phyloP scores from a whole-genome alignment of 768 basidiomycete species.

The Phaffia australis region DNA sequence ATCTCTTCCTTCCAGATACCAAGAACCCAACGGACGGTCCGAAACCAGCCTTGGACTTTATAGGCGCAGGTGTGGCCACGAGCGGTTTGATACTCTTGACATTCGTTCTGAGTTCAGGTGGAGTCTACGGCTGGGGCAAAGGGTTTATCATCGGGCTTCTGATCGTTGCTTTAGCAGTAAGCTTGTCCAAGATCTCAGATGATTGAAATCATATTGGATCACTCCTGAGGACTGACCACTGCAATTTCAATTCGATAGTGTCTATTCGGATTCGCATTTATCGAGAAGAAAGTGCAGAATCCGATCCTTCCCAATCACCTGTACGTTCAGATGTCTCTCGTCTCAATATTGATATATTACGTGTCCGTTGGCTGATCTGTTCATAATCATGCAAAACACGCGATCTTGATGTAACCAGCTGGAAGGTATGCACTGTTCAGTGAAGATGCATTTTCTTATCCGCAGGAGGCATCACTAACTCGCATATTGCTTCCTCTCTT shows the following conservation, averaged over 20 bases:
- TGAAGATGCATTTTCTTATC: neutral
- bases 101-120: slow-evolving; percentile 21
- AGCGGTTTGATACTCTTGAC: slow-evolving; percentile 24
- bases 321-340: slow-evolving; percentile 13
- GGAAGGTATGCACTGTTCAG: neutral
- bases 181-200: too few species aligned
- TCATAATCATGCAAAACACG: too few species aligned
- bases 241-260: too few species aligned
- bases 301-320: slow-evolving; percentile 26
- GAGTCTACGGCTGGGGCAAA: slow-evolving; percentile 24
- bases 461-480: neutral
- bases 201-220: too few species aligned
- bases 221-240: too few species aligned
- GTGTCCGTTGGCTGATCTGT: too few species aligned
- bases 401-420: too few species aligned
- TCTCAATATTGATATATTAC: too few species aligned
- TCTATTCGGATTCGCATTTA: slow-evolving; percentile 22
- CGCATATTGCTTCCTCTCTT: neutral
- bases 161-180: slow-evolving; percentile 18
- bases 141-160: slow-evolving; percentile 24
- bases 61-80: slow-evolving; percentile 25
- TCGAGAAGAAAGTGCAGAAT: slow-evolving; percentile 28
- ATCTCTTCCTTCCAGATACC: slow-evolving; percentile 17
- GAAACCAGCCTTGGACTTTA: slow-evolving; percentile 25
- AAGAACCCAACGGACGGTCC: slow-evolving; percentile 8